These are phyloP conservation scores for Plasmodium gallinaceum DNA, from an alignment of 169 alveolate genomes.

Conservation along the genomic window DNA sequence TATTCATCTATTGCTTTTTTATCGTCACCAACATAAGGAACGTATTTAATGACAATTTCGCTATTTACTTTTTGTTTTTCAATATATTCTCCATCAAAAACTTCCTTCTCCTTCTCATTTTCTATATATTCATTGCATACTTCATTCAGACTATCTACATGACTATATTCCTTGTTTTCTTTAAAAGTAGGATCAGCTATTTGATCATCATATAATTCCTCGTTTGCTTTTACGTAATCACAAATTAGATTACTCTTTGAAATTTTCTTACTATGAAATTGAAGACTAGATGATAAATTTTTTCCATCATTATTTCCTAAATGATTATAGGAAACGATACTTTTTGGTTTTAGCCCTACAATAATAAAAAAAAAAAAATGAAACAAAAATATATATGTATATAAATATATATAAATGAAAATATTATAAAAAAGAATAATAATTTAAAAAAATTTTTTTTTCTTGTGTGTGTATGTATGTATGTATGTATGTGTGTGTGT, in stretches of 20 bases:
- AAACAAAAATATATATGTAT: neutral
- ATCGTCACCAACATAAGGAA: slow-evolving; percentile 93
- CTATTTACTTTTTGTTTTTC: slow-evolving; percentile 74
- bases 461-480: too few species aligned
- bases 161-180: slow-evolving; percentile 87
- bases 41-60: slow-evolving; percentile 91
- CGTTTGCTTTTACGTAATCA: slow-evolving; percentile 90
- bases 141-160: slow-evolving; percentile 41
- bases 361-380: neutral
- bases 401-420: neutral
- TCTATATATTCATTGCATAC: slow-evolving; percentile 5
- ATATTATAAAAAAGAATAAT: neutral
- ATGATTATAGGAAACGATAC: slow-evolving; percentile 93
- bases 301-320: slow-evolving; percentile 95
- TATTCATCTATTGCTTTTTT: slow-evolving; percentile 94
- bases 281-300: slow-evolving; percentile 88
- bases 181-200: slow-evolving; percentile 63
- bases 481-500: too few species aligned
- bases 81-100: slow-evolving; percentile 18
- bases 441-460: neutral
- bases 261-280: slow-evolving; percentile 91
- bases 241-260: slow-evolving; percentile 92
- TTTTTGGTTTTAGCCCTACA: slow-evolving; percentile 91
- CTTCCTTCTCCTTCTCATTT: slow-evolving; percentile 13
- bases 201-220: slow-evolving; percentile 82